These are phyloP conservation scores for Ogataea kodamae DNA, from an alignment of 805 yeast species.

Conservation along the genomic window DNA sequence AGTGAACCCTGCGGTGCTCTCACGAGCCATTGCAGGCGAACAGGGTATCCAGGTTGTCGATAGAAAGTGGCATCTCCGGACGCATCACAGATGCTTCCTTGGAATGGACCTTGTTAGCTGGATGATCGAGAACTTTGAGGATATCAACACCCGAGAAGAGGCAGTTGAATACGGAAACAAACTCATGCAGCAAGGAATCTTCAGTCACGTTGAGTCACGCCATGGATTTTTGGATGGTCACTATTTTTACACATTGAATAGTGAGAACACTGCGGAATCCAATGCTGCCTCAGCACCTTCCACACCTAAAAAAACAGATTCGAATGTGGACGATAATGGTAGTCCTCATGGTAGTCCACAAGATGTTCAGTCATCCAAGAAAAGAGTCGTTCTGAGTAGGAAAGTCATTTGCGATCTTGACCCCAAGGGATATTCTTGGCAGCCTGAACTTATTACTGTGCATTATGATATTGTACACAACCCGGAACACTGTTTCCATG, in stretches of 20 bases:
- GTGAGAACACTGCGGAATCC: slow-evolving; percentile 45
- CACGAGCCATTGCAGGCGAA: slow-evolving; percentile 62
- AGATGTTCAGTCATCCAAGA: slow-evolving; percentile 1
- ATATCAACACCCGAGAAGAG: slow-evolving; percentile 75
- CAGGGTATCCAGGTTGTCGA: slow-evolving; percentile 68
- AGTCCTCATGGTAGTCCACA: slow-evolving; percentile 1
- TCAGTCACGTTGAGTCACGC: slow-evolving; percentile 77
- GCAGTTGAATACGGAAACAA: slow-evolving; percentile 78
- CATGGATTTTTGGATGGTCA: slow-evolving; percentile 91
- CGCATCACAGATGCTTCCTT: slow-evolving; percentile 71
- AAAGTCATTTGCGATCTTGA: slow-evolving; percentile 72
- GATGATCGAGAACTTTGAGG: slow-evolving; percentile 75
- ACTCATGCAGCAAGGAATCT: slow-evolving; percentile 67
- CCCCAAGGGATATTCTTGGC: slow-evolving; percentile 62
- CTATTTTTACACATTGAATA: slow-evolving; percentile 73
- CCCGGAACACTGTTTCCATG: slow-evolving; percentile 91
- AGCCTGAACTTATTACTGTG: slow-evolving; percentile 74
- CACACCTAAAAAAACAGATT: slow-evolving; percentile 14
- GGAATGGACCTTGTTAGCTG: slow-evolving; percentile 87
- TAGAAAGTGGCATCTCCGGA: slow-evolving; percentile 86
- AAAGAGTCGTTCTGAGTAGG: slow-evolving; percentile 57
- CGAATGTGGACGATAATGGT: neutral
- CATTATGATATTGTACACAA: slow-evolving; percentile 92
- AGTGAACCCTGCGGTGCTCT: slow-evolving; percentile 50
- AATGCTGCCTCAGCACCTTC: slow-evolving; percentile 12